A percentile compares a stretch with the other conserved stretches of the same genome.
phyloP scores from a whole-genome alignment of 768 basidiomycete species.

The Lactarius deliciosus region DNA sequence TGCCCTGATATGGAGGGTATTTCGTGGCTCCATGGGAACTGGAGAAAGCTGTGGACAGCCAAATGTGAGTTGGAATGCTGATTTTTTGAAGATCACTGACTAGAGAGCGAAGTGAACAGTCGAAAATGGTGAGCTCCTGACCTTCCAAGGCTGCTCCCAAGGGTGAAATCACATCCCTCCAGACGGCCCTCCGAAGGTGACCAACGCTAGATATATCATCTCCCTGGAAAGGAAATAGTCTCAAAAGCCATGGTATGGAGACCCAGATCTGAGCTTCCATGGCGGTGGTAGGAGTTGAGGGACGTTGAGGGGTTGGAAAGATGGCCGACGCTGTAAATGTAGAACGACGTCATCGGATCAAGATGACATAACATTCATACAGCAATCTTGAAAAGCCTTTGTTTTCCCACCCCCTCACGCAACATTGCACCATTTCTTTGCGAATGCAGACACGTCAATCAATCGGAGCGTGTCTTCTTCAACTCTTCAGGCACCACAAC shows the following conservation, averaged over 20 bases:
- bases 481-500: not conserved
- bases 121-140: too few relatives aligned
- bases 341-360: too few relatives aligned
- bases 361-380: too few relatives aligned
- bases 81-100: not conserved
- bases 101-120: not conserved
- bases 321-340: too few relatives aligned
- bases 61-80: not conserved
- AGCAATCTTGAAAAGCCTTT: not conserved
- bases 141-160: too few relatives aligned
- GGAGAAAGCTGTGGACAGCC: not conserved
- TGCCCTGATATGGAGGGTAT: not conserved
- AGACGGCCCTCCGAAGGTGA: not conserved
- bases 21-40: not conserved
- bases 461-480: slow-evolving; percentile 4
- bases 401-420: slow-evolving; percentile 12
- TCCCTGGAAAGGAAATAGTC: too few relatives aligned
- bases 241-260: too few relatives aligned
- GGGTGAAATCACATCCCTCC: too few relatives aligned
- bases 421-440: slow-evolving; percentile 14
- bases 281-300: too few relatives aligned
- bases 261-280: too few relatives aligned
- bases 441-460: slow-evolving; percentile 8
- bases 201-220: too few relatives aligned
- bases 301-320: too few relatives aligned